These are phyloP conservation scores for Salvia sclarea DNA, from an alignment of 305 asterid species.

Conservation along the genomic window DNA sequence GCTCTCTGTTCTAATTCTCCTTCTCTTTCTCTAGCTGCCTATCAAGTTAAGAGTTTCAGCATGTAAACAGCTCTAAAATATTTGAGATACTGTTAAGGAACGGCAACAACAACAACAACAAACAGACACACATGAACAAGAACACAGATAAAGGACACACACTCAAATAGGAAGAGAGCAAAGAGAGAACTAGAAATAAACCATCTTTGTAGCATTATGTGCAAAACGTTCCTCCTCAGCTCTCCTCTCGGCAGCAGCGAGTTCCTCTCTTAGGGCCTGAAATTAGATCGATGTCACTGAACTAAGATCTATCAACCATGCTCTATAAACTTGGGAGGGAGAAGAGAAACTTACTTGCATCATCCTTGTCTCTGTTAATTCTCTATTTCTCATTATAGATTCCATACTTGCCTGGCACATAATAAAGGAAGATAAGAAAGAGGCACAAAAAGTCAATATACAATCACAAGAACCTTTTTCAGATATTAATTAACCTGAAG, in stretches of 20 bases:
- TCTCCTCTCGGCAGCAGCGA: slow-evolving; percentile 87
- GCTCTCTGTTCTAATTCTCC: slow-evolving; percentile 97
- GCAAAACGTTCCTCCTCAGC: slow-evolving; percentile 98
- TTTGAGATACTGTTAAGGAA: slow-evolving; percentile 15
- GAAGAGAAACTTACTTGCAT: slow-evolving; percentile 77
- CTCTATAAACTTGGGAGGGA: slow-evolving; percentile 26
- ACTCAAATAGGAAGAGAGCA: slow-evolving; percentile 4
- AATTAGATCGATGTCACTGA: slow-evolving; percentile 25
- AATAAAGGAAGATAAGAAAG: slow-evolving; percentile 16
- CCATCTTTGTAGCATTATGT: slow-evolving; percentile 88
- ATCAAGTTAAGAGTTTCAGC: slow-evolving; percentile 38
- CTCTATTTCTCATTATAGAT: slow-evolving; percentile 89
- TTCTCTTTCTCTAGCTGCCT: slow-evolving; percentile 99
- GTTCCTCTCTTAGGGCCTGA: slow-evolving; percentile 95
- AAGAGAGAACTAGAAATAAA: slow-evolving; percentile 31
- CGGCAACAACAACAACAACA: not conserved
- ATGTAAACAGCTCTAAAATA: slow-evolving; percentile 30
- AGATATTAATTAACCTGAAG: slow-evolving; percentile 66
- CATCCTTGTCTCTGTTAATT: slow-evolving; percentile 98
- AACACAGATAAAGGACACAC: slow-evolving; percentile 11
- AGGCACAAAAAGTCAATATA: slow-evolving; percentile 9
- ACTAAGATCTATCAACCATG: slow-evolving; percentile 37
- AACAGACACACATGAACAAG: slow-evolving; percentile 18
- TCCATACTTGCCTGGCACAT: slow-evolving; percentile 81
- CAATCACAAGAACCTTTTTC: slow-evolving; percentile 18